Conservation (phyloP, 768 basidiomycete genomes). For the Leccinum fibrillosum region DNA sequence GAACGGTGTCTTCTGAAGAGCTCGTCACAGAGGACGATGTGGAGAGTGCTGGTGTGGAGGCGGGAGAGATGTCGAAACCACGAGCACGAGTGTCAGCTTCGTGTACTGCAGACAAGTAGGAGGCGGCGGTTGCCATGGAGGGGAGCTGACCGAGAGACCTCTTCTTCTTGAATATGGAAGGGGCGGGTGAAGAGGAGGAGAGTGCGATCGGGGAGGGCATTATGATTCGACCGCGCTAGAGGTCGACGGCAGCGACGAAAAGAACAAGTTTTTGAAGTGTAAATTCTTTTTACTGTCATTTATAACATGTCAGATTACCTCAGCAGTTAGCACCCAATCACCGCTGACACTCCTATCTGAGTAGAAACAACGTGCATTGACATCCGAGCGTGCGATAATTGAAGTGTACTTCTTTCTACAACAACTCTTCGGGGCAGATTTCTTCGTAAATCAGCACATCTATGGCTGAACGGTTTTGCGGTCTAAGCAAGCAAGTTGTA, state of each 20-base stretch:
- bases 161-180: slow-evolving; percentile 66
- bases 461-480: no score
- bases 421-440: no score
- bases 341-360: no score
- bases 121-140: slow-evolving; percentile 50
- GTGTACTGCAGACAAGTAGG: slow-evolving; percentile 59
- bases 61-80: slow-evolving; percentile 43
- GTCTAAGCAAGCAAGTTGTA: no score
- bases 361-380: no score
- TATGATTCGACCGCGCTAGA: neutral
- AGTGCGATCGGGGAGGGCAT: slow-evolving; percentile 68
- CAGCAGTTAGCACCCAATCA: no score
- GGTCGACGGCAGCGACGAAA: neutral
- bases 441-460: no score
- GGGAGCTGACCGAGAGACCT: slow-evolving; percentile 33
- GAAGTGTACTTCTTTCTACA: no score
- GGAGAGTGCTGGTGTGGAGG: slow-evolving; percentile 70
- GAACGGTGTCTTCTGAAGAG: slow-evolving; percentile 64
- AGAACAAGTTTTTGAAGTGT: no score
- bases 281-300: no score
- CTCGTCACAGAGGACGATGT: slow-evolving; percentile 69
- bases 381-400: no score
- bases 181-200: slow-evolving; percentile 38
- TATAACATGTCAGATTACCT: no score
- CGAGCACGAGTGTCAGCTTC: slow-evolving; percentile 69